phyloP scores from a whole-genome alignment of 2,329 filamentous ascomycete genomes.

The Nemania diffusa region DNA sequence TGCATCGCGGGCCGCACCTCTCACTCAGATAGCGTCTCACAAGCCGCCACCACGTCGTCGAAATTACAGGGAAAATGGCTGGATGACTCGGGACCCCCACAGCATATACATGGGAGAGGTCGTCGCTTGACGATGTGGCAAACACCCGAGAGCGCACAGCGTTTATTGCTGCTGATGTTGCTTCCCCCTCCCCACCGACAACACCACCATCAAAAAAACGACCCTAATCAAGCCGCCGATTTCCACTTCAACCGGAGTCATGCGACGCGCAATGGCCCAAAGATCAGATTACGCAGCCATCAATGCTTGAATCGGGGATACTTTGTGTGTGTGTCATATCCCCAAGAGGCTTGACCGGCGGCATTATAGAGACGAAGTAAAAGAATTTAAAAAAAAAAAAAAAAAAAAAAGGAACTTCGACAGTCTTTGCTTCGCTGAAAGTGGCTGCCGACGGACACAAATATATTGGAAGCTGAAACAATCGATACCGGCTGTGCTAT shows the following conservation, averaged over 20 bases:
- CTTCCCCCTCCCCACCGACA: not conserved
- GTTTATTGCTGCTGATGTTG: not conserved
- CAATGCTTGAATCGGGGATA: no score
- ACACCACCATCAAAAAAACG: not conserved
- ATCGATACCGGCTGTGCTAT: slow-evolving; percentile 1
- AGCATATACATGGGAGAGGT: not conserved
- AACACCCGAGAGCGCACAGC: slow-evolving; percentile 9
- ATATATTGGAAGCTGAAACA: slow-evolving; percentile 36
- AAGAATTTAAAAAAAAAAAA: not conserved
- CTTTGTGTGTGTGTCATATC: slow-evolving; percentile 1
- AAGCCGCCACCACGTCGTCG: slow-evolving; percentile 23
- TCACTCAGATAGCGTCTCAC: slow-evolving; percentile 21
- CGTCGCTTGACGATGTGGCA: slow-evolving; percentile 20
- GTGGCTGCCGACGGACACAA: slow-evolving; percentile 27
- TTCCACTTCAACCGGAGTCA: not conserved
- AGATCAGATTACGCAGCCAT: slow-evolving; percentile 9
- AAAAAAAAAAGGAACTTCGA: slow-evolving; percentile 4
- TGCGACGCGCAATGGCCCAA: not conserved
- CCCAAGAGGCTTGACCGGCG: slow-evolving; percentile 7
- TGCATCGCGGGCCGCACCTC: slow-evolving; percentile 29
- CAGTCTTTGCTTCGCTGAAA: slow-evolving; percentile 20
- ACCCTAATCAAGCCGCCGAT: not conserved
- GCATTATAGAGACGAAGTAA: no score
- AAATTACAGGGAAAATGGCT: slow-evolving; percentile 16
- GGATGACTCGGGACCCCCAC: slow-evolving; percentile 18